phyloP scores from a whole-genome alignment of 805 yeast genomes.

The Vanderwaltozyma tropicalis region DNA sequence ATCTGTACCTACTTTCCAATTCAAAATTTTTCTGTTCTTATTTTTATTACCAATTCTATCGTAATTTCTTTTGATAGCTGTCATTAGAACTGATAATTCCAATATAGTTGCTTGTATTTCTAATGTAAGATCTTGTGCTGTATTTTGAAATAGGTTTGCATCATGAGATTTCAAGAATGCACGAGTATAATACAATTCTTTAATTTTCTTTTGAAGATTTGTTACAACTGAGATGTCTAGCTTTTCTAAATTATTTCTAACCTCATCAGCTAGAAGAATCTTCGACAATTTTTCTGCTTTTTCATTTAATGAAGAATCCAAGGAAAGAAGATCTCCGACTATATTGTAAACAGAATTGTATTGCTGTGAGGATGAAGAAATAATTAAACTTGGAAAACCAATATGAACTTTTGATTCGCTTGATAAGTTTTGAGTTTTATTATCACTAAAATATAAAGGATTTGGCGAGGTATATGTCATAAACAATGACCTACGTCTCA shows the following conservation, averaged over 20 bases:
- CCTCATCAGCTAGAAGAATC: slow-evolving; percentile 45
- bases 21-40: slow-evolving; percentile 25
- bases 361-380: slow-evolving; percentile 48
- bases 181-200: slow-evolving; percentile 33
- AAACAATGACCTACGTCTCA: slow-evolving; percentile 45
- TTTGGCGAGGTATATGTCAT: slow-evolving; percentile 43
- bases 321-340: slow-evolving; percentile 34
- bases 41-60: slow-evolving; percentile 19
- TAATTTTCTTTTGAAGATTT: slow-evolving; percentile 38
- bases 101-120: slow-evolving; percentile 29
- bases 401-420: slow-evolving; percentile 25
- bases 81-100: slow-evolving; percentile 35
- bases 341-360: slow-evolving; percentile 44
- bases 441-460: slow-evolving; percentile 34
- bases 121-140: slow-evolving; percentile 29
- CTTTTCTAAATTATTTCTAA: slow-evolving; percentile 27
- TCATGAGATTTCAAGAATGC: slow-evolving; percentile 32
- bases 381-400: slow-evolving; percentile 38
- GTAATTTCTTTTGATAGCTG: slow-evolving; percentile 32
- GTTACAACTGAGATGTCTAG: slow-evolving; percentile 36
- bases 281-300: slow-evolving; percentile 40
- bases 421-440: slow-evolving; percentile 14
- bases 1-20: slow-evolving; percentile 42
- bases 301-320: slow-evolving; percentile 29
- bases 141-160: slow-evolving; percentile 26